Conservation (phyloP, 179 eudicot genomes). For the Drosera spatulata region DNA sequence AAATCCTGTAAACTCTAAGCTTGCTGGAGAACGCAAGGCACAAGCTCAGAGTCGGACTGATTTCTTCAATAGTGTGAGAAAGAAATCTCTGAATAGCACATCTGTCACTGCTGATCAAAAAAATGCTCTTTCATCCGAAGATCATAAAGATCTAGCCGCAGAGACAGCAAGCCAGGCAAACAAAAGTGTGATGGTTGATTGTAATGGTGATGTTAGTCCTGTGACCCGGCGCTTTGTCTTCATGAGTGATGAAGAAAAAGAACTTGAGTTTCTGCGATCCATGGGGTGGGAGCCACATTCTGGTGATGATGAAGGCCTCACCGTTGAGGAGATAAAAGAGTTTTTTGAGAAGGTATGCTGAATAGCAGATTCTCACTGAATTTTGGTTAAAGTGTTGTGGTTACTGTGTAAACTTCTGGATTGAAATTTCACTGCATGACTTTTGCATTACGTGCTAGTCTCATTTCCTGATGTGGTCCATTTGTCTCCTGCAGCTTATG, state of each 20-base stretch:
- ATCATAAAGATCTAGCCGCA: conserved; percentile 17
- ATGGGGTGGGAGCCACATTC: conserved; percentile 87
- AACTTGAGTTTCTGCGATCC: conserved; percentile 65
- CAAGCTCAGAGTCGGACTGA: conserved; percentile 67
- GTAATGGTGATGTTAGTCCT: conserved; percentile 34
- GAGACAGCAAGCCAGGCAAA: conserved; percentile 12
- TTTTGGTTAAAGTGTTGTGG: neutral
- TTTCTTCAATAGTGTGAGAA: conserved; percentile 79
- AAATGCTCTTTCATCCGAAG: conserved; percentile 21
- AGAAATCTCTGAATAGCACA: conserved; percentile 33
- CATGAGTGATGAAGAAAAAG: conserved; percentile 50
- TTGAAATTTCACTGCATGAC: neutral
- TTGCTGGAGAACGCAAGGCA: conserved; percentile 33
- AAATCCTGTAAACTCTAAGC: conserved; percentile 23
- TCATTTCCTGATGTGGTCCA: neutral
- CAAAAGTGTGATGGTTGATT: conserved; percentile 25
- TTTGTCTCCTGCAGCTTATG: conserved; percentile 33
- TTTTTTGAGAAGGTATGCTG: conserved; percentile 55
- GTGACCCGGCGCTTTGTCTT: conserved; percentile 11
- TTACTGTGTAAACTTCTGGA: neutral
- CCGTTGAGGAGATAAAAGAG: conserved; percentile 79
- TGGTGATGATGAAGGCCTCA: conserved; percentile 73
- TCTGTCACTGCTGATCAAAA: conserved; percentile 20
- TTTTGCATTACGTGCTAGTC: neutral
- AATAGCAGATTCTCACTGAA: neutral